Evolutionary conservation across 2,329 filamentous ascomycete genomes (phyloP), one percentile per base, ranked within the genome.

Genomic region (Helminthosporium solani): DNA sequence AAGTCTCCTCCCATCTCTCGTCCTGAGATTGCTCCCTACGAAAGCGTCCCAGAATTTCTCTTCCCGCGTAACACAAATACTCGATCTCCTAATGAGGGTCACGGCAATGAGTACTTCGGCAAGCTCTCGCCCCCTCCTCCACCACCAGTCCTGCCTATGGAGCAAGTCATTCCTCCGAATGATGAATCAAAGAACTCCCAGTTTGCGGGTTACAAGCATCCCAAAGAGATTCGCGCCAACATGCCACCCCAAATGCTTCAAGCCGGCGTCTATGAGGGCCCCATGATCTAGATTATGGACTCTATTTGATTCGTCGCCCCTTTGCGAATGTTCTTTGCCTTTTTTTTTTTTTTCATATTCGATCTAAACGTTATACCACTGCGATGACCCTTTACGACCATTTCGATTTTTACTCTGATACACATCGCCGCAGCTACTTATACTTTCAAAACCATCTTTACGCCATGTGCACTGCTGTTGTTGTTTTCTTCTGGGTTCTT

Each of bases 171-270:
- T 14, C 64, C 73, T 11, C 72, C 73, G 2, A 58, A 54, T 4
- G 60, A 61, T 1, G 54, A 41, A 1, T 31, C 7, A 28, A 57
- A 14, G 54, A 67, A 53, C 49, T 49, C 18, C 47, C 60, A 54
- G 40, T 59, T 61, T 35, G 21, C 28, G 7, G 59, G 57, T n/a
- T 71, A 71, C 47, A 60, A 70, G 31, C 64, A 75, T 37, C 73
- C 73, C 7, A 75, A 71, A 54, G 75, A 77, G 54, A 59, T 78
- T 15, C 61, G 74, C 18, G 75, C 75, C 33, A 78, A 78, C 36
- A 76, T 78, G 74, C 75, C 75, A 8, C 74, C 75, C 0, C 67
- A 71, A 15, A 69, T 66, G 8, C 46, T 77, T 9, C 74, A 77
- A 53, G 58, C 68, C 16, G 75, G 74, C 11, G 74, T 75, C 1